Evolutionary conservation across 345 rosid species (phyloP).

Genomic region (Euclidium syriacum): DNA sequence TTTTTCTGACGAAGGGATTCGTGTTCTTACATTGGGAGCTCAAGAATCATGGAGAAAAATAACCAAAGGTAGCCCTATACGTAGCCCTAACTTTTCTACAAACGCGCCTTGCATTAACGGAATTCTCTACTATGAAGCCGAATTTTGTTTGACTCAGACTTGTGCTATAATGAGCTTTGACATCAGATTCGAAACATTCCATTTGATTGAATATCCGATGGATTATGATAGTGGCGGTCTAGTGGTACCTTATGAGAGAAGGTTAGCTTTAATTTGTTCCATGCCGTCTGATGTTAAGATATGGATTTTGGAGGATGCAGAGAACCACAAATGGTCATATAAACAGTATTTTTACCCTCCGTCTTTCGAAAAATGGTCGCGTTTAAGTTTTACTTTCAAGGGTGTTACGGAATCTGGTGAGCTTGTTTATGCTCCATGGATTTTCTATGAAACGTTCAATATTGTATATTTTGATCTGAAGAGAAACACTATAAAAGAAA

Average conservation of each 20-base stretch:
- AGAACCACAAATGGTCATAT: neutral
- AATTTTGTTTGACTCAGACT: too few relatives aligned
- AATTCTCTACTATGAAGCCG: neutral
- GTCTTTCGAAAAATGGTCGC: neutral
- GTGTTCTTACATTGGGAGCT: neutral
- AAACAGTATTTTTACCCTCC: neutral
- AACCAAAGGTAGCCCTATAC: neutral
- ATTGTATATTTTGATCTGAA: neutral
- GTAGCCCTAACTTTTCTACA: neutral
- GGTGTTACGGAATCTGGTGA: neutral
- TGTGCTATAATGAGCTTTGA: neutral
- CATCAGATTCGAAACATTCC: neutral
- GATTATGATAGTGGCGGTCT: too few relatives aligned
- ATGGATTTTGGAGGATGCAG: neutral
- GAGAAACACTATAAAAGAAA: neutral
- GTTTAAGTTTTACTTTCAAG: too few relatives aligned
- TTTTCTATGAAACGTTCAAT: neutral
- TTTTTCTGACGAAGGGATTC: neutral
- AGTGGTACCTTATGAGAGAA: neutral
- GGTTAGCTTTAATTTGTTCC: neutral
- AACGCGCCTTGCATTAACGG: neutral
- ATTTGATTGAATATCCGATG: neutral
- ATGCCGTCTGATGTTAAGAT: neutral
- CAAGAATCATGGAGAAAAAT: neutral
- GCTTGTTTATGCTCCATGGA: neutral